These are phyloP conservation scores for Dittrichia graveolens DNA, from an alignment of 129 eudicot genomes.

Conservation along the genomic window DNA sequence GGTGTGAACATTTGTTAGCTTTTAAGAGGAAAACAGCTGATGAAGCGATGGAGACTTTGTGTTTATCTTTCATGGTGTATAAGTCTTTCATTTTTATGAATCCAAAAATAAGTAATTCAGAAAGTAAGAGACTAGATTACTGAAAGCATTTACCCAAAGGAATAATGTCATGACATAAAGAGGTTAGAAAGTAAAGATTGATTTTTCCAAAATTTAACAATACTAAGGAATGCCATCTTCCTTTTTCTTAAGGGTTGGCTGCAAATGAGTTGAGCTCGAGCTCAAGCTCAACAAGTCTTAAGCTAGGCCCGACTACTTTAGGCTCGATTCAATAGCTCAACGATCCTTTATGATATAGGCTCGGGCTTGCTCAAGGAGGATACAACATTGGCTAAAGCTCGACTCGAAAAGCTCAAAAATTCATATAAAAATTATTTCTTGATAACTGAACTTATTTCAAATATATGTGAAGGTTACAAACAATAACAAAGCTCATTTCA, in stretches of 20 bases:
- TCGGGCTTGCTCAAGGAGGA: too few species aligned
- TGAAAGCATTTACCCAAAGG: constrained; percentile 12
- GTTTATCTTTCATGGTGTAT: not conserved
- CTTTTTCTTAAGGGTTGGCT: not conserved
- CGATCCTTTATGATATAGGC: too few species aligned
- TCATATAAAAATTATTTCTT: too few species aligned
- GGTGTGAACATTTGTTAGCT: not conserved
- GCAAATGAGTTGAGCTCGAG: too few species aligned
- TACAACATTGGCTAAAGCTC: too few species aligned
- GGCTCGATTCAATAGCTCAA: too few species aligned
- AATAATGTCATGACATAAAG: not conserved
- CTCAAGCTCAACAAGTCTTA: too few species aligned
- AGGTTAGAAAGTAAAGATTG: not conserved
- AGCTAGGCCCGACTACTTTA: too few species aligned
- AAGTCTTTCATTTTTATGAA: not conserved
- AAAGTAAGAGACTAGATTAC: not conserved
- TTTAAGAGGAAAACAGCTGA: not conserved
- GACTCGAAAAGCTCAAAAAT: too few species aligned
- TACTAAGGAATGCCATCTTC: not conserved
- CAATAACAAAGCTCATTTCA: too few species aligned
- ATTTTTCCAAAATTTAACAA: not conserved
- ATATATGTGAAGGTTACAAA: too few species aligned
- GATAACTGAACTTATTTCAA: not conserved
- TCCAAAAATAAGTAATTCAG: not conserved
- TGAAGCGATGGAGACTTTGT: not conserved